These are phyloP conservation scores for Phialocephala sp. DNA, from an alignment of 2,329 filamentous ascomycete genomes.

Conservation along the genomic window DNA sequence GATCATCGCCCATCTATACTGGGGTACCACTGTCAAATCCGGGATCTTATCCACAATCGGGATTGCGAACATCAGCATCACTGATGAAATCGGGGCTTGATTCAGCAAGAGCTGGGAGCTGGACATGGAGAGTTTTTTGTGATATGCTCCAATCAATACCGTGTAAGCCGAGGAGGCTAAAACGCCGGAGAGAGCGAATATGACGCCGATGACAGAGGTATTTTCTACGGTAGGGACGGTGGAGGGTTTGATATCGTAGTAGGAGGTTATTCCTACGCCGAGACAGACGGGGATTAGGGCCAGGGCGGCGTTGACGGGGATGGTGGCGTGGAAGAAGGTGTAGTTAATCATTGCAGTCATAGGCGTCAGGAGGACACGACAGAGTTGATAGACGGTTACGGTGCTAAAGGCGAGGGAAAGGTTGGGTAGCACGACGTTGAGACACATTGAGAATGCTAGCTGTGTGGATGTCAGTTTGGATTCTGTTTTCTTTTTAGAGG, in stretches of 20 bases:
- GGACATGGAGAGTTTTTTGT: slow-evolving; percentile 49
- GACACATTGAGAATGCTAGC: slow-evolving; percentile 39
- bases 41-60: slow-evolving; percentile 48
- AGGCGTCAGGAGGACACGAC: slow-evolving; percentile 40
- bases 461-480: neutral
- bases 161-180: slow-evolving; percentile 49
- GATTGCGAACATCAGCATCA: slow-evolving; percentile 50
- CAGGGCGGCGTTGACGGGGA: slow-evolving; percentile 35
- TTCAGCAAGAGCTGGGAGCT: slow-evolving; percentile 51
- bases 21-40: slow-evolving; percentile 43
- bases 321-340: slow-evolving; percentile 36
- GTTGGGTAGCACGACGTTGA: slow-evolving; percentile 40
- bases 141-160: slow-evolving; percentile 49
- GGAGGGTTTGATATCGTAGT: slow-evolving; percentile 48
- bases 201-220: slow-evolving; percentile 60
- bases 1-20: slow-evolving; percentile 47
- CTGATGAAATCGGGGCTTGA: slow-evolving; percentile 50
- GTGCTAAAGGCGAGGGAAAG: slow-evolving; percentile 38
- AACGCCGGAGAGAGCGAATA: slow-evolving; percentile 67
- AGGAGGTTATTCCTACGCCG: slow-evolving; percentile 53
- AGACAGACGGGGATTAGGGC: slow-evolving; percentile 46
- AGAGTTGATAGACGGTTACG: slow-evolving; percentile 41
- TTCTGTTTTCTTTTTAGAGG: neutral
- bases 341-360: slow-evolving; percentile 41
- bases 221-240: slow-evolving; percentile 52